Evolutionary conservation across 495 filamentous ascomycete genomes (phyloP).

Genomic region (Talaromyces stipitatus): DNA sequence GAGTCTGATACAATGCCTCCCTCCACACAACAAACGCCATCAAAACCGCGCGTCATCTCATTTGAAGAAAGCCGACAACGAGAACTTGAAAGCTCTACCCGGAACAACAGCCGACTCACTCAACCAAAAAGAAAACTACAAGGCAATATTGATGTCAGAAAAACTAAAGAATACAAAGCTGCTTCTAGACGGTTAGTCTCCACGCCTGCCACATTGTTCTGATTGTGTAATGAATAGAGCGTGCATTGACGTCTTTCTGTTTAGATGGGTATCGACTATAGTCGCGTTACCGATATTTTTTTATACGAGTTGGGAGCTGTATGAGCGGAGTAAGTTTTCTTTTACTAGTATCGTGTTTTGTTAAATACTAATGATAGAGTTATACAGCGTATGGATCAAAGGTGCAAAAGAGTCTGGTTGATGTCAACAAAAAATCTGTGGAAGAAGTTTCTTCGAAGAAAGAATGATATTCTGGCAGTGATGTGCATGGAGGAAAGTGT

Average conservation of each 20-base stretch:
- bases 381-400: slow-evolving; percentile 3
- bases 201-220: neutral
- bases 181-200: slow-evolving; percentile 17
- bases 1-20: neutral
- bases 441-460: neutral
- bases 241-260: slow-evolving; percentile 1
- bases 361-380: neutral
- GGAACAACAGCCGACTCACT: neutral
- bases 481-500: neutral
- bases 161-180: slow-evolving; percentile 25
- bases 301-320: slow-evolving; percentile 23
- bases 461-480: neutral
- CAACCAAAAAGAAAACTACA: neutral
- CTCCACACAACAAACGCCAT: neutral
- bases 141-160: slow-evolving; percentile 15
- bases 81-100: neutral
- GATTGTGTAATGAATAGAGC: too few species aligned
- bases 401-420: slow-evolving; percentile 2
- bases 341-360: slow-evolving; percentile 6
- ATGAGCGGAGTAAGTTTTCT: slow-evolving; percentile 19
- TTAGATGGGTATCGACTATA: slow-evolving; percentile 25
- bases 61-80: neutral
- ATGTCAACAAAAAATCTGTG: neutral
- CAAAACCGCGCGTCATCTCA: neutral
- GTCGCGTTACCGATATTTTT: slow-evolving; percentile 24